phyloP scores from a whole-genome alignment of 2,329 filamentous ascomycete genomes.

The Claviceps digitariae region DNA sequence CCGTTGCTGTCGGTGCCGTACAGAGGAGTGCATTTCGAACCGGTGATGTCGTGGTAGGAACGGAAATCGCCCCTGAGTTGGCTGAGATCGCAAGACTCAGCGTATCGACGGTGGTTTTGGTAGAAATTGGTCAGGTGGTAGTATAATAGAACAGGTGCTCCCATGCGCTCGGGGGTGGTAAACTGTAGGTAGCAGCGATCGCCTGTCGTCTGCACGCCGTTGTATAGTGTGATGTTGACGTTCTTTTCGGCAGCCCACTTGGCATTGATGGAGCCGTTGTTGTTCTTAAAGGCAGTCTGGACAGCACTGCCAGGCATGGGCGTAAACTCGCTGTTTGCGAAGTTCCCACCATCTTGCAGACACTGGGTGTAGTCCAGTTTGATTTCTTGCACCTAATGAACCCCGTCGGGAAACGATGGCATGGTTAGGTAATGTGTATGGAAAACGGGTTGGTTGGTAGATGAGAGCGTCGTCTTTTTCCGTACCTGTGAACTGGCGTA shows the following conservation, averaged over 20 bases:
- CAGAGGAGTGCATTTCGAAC: constrained; percentile 65
- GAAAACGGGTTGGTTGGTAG: background rate
- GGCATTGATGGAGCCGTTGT: constrained; percentile 24
- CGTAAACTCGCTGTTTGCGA: constrained; percentile 20
- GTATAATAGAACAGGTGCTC: constrained; percentile 78
- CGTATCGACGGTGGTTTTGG: constrained; percentile 95
- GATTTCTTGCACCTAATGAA: constrained; percentile 68
- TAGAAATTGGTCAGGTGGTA: constrained; percentile 97
- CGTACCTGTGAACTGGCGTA: constrained; percentile 70
- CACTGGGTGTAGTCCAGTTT: constrained; percentile 84
- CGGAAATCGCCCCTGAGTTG: constrained; percentile 65
- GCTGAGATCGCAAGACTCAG: constrained; percentile 70
- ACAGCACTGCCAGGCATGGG: constrained; percentile 46
- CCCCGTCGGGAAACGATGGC: background rate
- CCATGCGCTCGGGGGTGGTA: constrained; percentile 63
- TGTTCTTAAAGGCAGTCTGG: constrained; percentile 56
- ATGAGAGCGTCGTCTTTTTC: no score
- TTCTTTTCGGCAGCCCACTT: constrained; percentile 29
- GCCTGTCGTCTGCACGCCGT: constrained; percentile 22
- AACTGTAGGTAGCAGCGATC: constrained; percentile 64
- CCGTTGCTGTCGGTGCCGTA: constrained; percentile 28
- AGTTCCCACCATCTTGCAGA: constrained; percentile 36
- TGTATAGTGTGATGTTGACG: constrained; percentile 27
- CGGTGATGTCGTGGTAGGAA: constrained; percentile 43
- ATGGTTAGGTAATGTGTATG: background rate